Evolutionary conservation across 2,329 filamentous ascomycete genomes (phyloP), one percentile per base, ranked within the genome.

Genomic region (Xylariaceae sp.): DNA sequence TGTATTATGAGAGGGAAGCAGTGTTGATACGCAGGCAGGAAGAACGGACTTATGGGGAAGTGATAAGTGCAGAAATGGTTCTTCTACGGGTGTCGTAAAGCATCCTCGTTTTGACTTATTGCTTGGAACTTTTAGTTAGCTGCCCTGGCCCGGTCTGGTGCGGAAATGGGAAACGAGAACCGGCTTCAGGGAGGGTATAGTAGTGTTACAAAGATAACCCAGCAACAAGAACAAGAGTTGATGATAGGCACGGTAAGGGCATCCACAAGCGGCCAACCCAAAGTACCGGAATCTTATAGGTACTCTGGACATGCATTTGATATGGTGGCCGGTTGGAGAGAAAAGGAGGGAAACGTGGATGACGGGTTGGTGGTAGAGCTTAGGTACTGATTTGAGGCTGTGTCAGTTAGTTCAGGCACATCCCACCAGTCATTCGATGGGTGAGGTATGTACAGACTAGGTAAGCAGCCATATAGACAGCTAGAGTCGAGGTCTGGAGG

Each of bases 301-400:
- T 12, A 39, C 7, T 39, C 11, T 2, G 35, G 6, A 40, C 39
- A 37, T 7, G 35, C 12, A 37, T 37, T 3, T 37, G 35, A 3
- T 40, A 40, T 19, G 39, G 39, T 40, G 48, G 50, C 34, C 57
- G 54, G 59, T 62, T 62, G 65, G 60, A 39, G 60, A 57, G 47
- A 46, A 54, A 50, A 54, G 50, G 52, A 41, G 45, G 49, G 39
- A 56, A 53, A 43, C 35, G 47, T 57, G 55, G 57, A 61, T 61
- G 61, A 60, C 60, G 64, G 64, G 63, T 55, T 60, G 51, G 48
- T 31, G 50, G 58, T 59, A 45, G 35, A 60, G 57, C 19, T 19
- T 19, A 19, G 57, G 12, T 26, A 58, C 57, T 53, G 32, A 50
- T 43, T 57, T 55, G 50, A 57, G 58, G 62, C 58, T 58, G 54